Evolutionary conservation across 2,329 filamentous ascomycete genomes (phyloP).

Genomic region (Ophiosphaerella herpotricha): DNA sequence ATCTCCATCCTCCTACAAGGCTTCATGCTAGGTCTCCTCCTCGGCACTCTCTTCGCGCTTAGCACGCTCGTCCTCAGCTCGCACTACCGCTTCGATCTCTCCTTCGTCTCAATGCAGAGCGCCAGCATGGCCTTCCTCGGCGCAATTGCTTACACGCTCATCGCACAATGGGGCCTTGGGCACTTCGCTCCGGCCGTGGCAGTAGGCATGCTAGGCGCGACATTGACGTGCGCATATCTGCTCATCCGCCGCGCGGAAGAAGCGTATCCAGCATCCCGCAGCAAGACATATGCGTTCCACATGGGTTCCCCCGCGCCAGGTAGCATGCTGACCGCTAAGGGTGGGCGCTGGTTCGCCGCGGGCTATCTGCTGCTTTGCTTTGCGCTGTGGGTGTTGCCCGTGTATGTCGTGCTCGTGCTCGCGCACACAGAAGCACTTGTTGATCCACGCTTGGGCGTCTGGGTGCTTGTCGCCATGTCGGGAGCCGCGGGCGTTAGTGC

Average conservation of each 20-base stretch:
- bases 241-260: constrained; percentile 5
- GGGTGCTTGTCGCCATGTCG: constrained; percentile 6
- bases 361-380: constrained; percentile 11
- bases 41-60: constrained; percentile 20
- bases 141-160: constrained; percentile 13
- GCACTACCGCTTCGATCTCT: constrained; percentile 29
- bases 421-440: constrained; percentile 3
- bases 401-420: constrained; percentile 12
- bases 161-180: constrained; percentile 6
- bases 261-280: neutral
- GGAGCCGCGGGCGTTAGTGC: constrained; percentile 8
- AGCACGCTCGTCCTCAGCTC: constrained; percentile 18
- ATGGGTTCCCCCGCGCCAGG: too few relatives aligned
- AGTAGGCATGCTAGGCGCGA: constrained; percentile 6
- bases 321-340: neutral
- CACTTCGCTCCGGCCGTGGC: neutral
- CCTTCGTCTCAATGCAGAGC: constrained; percentile 43
- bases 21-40: constrained; percentile 11
- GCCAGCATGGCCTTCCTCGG: constrained; percentile 21
- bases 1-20: constrained; percentile 12
- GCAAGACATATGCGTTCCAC: neutral
- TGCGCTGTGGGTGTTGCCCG: constrained; percentile 15
- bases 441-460: constrained; percentile 4
- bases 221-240: constrained; percentile 7
- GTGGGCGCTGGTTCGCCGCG: neutral